Conservation (phyloP, 371 early-diverging fungal species). For the Parasitella parasitica region DNA sequence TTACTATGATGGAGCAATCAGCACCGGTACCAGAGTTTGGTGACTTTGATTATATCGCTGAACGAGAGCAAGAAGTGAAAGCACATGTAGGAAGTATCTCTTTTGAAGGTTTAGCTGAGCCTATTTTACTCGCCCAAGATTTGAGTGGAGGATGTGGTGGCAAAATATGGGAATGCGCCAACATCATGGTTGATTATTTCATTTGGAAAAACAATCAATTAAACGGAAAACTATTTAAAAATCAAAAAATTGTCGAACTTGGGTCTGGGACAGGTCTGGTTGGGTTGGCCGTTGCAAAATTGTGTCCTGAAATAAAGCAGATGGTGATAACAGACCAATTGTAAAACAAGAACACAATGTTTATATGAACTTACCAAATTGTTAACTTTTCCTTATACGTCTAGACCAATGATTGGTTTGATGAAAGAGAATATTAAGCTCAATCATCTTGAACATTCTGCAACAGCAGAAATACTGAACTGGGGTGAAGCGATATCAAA, state of each 20-base stretch:
- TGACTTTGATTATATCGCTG: background rate
- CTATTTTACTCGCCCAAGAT: constrained; percentile 38
- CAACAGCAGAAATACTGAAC: constrained; percentile 30
- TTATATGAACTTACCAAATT: too few species aligned
- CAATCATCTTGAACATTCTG: constrained; percentile 20
- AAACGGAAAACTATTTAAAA: constrained; percentile 9
- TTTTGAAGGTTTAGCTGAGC: constrained; percentile 16
- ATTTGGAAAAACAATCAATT: constrained; percentile 33
- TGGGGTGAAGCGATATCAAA: constrained; percentile 39
- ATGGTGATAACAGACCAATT: constrained; percentile 45
- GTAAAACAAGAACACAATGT: constrained; percentile 21
- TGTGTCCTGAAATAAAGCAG: constrained; percentile 26
- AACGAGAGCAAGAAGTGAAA: constrained; percentile 12
- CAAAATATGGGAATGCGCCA: constrained; percentile 48
- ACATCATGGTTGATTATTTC: constrained; percentile 45
- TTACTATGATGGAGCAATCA: background rate
- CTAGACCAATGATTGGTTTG: constrained; percentile 41
- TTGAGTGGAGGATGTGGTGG: constrained; percentile 51
- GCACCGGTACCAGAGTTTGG: background rate
- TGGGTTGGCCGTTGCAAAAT: constrained; percentile 39
- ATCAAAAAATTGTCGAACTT: constrained; percentile 35
- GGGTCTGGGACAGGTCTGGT: constrained; percentile 55
- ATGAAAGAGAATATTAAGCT: constrained; percentile 41
- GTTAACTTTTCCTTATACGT: too few species aligned
- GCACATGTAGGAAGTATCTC: constrained; percentile 5